A percentile compares a stretch with the other conserved stretches of the same genome.
Conservation (phyloP, 805 yeast genomes). For the Myxozyma melibiosi region DNA sequence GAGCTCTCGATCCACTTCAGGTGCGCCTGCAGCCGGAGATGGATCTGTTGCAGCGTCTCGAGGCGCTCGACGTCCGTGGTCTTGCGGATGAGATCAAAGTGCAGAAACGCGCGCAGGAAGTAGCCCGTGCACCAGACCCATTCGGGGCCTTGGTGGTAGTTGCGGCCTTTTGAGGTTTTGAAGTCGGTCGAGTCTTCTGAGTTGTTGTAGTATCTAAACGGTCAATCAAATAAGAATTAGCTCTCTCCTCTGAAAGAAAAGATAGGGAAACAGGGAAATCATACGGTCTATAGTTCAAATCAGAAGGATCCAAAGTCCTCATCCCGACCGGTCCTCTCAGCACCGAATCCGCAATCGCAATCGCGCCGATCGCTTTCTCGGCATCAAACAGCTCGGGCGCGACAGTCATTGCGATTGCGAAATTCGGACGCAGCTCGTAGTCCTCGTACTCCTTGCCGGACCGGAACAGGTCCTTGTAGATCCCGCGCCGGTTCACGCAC, state of each 20-base stretch:
- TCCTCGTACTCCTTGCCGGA: slow-evolving; percentile 90
- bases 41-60: slow-evolving; percentile 59
- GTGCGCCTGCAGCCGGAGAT: slow-evolving; percentile 64
- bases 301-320: slow-evolving; percentile 90
- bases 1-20: slow-evolving; percentile 70
- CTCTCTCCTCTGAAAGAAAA: not conserved
- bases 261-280: not conserved
- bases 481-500: slow-evolving; percentile 85
- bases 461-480: slow-evolving; percentile 82
- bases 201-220: slow-evolving; percentile 65
- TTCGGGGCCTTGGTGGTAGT: slow-evolving; percentile 98
- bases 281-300: slow-evolving; percentile 81
- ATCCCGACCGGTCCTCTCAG: slow-evolving; percentile 90
- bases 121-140: slow-evolving; percentile 95
- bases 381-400: slow-evolving; percentile 88
- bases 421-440: slow-evolving; percentile 89
- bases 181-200: slow-evolving; percentile 80
- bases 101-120: slow-evolving; percentile 74
- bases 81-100: slow-evolving; percentile 52
- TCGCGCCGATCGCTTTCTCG: slow-evolving; percentile 61
- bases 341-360: slow-evolving; percentile 67
- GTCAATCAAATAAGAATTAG: too few species aligned
- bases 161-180: slow-evolving; percentile 92
- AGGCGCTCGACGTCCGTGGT: slow-evolving; percentile 48
- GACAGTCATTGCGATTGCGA: slow-evolving; percentile 88